Evolutionary conservation across 108 stramenopile genomes (phyloP), one percentile per base, ranked within the genome.

Genomic region (Pseudonitzschia pungens): DNA sequence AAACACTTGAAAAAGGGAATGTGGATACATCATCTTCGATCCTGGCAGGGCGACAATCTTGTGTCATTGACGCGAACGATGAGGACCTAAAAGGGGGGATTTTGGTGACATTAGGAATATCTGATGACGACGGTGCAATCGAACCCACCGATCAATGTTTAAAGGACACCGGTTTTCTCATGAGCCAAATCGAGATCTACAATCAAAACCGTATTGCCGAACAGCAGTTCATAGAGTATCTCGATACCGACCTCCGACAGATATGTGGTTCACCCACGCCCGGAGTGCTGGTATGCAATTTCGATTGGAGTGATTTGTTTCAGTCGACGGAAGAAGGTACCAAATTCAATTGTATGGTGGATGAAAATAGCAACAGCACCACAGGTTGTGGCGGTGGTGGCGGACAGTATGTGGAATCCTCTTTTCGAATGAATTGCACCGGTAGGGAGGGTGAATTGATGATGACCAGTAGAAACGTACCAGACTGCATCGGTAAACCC

Each of bases 261-360:
- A 55, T 55, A 1, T 55, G 54, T 55, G 26, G 54, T 24, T 55
- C 54, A 11, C n/a, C 24, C 12, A 26, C 24, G 20, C 54, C 54
- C 1, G 54, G 26, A 5, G 54, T 55, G 9, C 10, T 55, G 22
- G 54, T 26, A 2, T 55, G 54, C 54, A 26, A 55, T 26, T 55
- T 55, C 26, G 26, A 55, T 26, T 55, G 54, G 54, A 55, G 54
- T 5, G 54, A 55, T 26, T 26, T 55, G 9, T 55, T 55, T 55
- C 24, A 2, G 2, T 22, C 54, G 22, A 4, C 21, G 21, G 54
- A 22, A 26, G 21, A 2, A 10, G 54, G 9, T 22, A 20, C 20
- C 2, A 55, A 24, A 20, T 26, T 5, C 10, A 26, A 26, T 5
- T 55, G 54, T 10, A 24, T 55, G 54, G 22, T 20, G 2, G 24